Evolutionary conservation across 164 flowering plant genomes (phyloP), one percentile per base, ranked within the genome.

Genomic region (Malania oleifera): DNA sequence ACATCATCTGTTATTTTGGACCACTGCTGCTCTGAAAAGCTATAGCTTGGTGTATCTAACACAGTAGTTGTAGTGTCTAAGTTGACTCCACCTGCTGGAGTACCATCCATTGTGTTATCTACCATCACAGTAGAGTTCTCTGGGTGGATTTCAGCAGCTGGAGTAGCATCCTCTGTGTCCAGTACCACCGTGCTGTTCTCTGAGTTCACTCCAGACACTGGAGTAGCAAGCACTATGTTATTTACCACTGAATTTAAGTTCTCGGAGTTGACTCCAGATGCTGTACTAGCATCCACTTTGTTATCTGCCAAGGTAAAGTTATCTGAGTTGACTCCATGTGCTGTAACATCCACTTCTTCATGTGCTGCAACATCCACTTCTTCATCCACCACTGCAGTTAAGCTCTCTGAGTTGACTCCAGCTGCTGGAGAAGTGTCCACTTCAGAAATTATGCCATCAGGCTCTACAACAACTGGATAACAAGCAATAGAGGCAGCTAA

Each of bases 1-100:
- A 54, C 57, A 69, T 61, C 66, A 62, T 58, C 54, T 24, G 15
- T 35, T 50, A 24, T 34, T 57, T 57, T 72, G 8, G 61, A 48
- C 19, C 25, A 26, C 18, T 57, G 66, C 50, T 56, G 66, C 47
- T 69, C 74, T 37, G 25, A 15, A 27, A 61, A 37, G 52, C 64
- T 54, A 54, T 12, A 7, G 18, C 39, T 62, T 35, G 62, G 70
- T 52, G 8, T 35, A 64, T 59, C 70, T 23, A n/a, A 51, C 23
- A 35, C 26, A 13, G 63, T 24, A 51, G 44, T 41, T 52, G 40
- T 38, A 27, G 9, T 37, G 31, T 59, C 72, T 11, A 45, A 11
- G 37, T 63, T 51, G 7, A 29, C 59, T 44, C 46, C 65, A 62
- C 65, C 34, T 10, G 47, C 46, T 24, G 58, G 25, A 25, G 61